phyloP scores from a whole-genome alignment of 1,284 basidiomycete genomes.

The Pterula multifida region DNA sequence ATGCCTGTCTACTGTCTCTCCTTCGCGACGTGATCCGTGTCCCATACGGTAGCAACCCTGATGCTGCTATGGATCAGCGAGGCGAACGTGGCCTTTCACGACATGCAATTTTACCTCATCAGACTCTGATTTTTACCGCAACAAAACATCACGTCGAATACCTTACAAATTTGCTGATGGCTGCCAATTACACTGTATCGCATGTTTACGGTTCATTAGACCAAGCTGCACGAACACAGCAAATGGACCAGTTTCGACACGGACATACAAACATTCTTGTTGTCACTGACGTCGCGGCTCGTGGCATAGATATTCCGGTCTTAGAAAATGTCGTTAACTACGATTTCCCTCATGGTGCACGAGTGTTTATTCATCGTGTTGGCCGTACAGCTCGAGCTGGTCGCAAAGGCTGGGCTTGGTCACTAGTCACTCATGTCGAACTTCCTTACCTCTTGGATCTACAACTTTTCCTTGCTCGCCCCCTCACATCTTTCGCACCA shows the following conservation, averaged over 20 bases:
- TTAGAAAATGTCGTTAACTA: conserved; percentile 96
- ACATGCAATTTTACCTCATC: conserved; percentile 61
- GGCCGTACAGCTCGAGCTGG: conserved; percentile 95
- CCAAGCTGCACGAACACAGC: conserved; percentile 82
- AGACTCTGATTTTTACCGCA: conserved; percentile 91
- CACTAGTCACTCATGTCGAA: conserved; percentile 78
- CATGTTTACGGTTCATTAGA: conserved; percentile 96
- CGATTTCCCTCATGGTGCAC: conserved; percentile 89
- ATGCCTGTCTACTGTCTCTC: conserved; percentile 79
- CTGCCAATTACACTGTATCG: conserved; percentile 89
- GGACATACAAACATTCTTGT: conserved; percentile 80
- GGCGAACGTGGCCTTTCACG: conserved; percentile 39
- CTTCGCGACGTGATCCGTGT: conserved; percentile 83
- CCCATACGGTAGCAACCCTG: conserved; percentile 36
- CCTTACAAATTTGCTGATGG: conserved; percentile 65
- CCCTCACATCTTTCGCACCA: conserved; percentile 45
- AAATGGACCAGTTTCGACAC: conserved; percentile 87
- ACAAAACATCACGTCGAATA: conserved; percentile 99
- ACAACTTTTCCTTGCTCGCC: conserved; percentile 87
- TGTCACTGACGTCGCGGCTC: conserved; percentile 96
- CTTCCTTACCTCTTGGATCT: conserved; percentile 88
- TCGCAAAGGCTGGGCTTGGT: conserved; percentile 92
- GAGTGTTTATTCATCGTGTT: conserved; percentile 95
- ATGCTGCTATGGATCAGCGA: conserved; percentile 22
- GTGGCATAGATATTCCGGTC: conserved; percentile 92